Percentiles rank a stretch among this genome's conserved stretches.
These are phyloP conservation scores for Candida quercuum DNA, from an alignment of 805 yeast genomes.

Conservation along the genomic window DNA sequence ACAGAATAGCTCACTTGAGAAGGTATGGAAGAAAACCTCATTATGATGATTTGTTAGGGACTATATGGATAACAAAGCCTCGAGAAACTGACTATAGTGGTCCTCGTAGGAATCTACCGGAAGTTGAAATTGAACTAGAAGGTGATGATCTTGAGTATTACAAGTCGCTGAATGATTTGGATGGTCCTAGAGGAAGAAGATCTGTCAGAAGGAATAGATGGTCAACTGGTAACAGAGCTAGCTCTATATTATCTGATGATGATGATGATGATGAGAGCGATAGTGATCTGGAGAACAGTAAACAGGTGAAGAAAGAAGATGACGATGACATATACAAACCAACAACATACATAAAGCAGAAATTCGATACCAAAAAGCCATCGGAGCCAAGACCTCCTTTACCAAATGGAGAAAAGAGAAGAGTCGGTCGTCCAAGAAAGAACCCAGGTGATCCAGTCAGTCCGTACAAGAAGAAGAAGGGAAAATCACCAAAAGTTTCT, in stretches of 20 bases:
- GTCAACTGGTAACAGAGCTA: background rate
- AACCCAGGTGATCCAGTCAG: background rate
- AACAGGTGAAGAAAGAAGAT: background rate
- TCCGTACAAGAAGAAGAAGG: background rate
- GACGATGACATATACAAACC: background rate
- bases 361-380: too few relatives aligned
- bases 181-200: background rate
- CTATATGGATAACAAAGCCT: background rate
- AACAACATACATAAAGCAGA: background rate
- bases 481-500: background rate
- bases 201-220: background rate
- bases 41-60: background rate
- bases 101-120: background rate
- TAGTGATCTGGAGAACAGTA: background rate
- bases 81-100: background rate
- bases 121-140: background rate
- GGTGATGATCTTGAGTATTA: background rate
- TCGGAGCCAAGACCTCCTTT: background rate
- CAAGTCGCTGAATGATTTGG: background rate
- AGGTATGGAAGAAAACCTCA: background rate
- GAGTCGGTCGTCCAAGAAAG: slow-evolving; percentile 4
- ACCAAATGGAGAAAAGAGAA: background rate
- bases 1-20: too few relatives aligned
- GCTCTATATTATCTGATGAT: background rate
- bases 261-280: background rate